These are phyloP conservation scores for Capronia epimyces DNA, from an alignment of 2,329 filamentous ascomycete genomes.

Conservation along the genomic window DNA sequence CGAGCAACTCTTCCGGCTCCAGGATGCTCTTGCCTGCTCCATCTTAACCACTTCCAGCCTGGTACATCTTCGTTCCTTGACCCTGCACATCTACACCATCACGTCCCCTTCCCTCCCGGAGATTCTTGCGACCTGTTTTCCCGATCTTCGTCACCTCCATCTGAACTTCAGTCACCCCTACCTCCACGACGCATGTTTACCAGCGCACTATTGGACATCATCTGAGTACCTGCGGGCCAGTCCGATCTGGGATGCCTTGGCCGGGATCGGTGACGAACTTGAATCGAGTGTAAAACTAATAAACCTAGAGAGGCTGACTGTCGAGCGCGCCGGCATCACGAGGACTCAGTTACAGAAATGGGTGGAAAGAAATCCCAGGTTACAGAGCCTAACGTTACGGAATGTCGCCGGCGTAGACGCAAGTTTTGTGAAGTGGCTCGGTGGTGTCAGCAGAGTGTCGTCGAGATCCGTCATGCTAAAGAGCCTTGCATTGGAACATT, in stretches of 20 bases:
- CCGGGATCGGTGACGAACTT: constrained; percentile 30
- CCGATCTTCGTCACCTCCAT: constrained; percentile 33
- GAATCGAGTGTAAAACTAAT: constrained; percentile 25
- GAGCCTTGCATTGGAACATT: constrained; percentile 12
- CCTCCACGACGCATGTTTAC: constrained; percentile 32
- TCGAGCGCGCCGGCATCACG: constrained; percentile 36
- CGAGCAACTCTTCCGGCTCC: constrained; percentile 16
- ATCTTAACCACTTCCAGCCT: constrained; percentile 11
- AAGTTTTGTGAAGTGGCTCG: constrained; percentile 36
- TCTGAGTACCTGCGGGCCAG: constrained; percentile 23
- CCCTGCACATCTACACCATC: constrained; percentile 29
- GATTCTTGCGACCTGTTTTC: constrained; percentile 31
- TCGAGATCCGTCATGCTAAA: constrained; percentile 6
- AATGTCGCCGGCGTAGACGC: constrained; percentile 34
- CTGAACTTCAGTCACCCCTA: constrained; percentile 36
- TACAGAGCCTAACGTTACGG: constrained; percentile 32
- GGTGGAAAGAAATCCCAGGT: constrained; percentile 31
- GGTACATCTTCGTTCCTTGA: constrained; percentile 18
- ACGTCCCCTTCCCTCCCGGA: constrained; percentile 33
- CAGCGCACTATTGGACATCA: constrained; percentile 31
- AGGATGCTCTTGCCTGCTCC: constrained; percentile 20
- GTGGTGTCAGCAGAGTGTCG: constrained; percentile 4
- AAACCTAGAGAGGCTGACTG: constrained; percentile 31
- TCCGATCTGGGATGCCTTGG: constrained; percentile 33
- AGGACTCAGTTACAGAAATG: constrained; percentile 34